These are phyloP conservation scores for Termitomyces sp. DNA, from an alignment of 768 basidiomycete species.

Conservation along the genomic window DNA sequence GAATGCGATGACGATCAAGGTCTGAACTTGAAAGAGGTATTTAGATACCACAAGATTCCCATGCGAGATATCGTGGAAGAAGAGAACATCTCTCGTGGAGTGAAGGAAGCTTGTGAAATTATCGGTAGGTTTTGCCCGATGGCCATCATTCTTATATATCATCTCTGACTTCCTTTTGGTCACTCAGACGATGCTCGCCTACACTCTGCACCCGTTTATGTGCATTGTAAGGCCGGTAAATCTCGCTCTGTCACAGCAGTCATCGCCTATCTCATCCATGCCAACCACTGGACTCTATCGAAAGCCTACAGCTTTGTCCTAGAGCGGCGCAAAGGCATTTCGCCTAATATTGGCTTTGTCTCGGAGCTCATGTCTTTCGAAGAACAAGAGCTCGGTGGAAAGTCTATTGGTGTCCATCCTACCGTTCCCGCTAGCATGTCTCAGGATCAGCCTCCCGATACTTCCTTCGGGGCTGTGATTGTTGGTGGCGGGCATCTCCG, in stretches of 20 bases:
- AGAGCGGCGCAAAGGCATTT: conserved; percentile 90
- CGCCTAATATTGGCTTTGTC: conserved; percentile 96
- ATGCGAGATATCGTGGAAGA: conserved; percentile 97
- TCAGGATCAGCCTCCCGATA: conserved; percentile 19
- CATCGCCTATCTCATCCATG: conserved; percentile 95
- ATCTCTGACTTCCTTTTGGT: background rate
- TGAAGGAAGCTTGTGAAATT: conserved; percentile 80
- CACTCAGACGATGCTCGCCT: conserved; percentile 81
- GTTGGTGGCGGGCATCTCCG: conserved; percentile 32
- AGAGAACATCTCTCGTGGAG: conserved; percentile 74
- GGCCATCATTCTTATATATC: background rate
- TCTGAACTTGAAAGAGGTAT: conserved; percentile 55
- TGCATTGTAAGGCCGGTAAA: conserved; percentile 96
- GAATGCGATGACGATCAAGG: conserved; percentile 88
- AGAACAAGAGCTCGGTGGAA: conserved; percentile 79
- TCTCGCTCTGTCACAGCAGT: conserved; percentile 95
- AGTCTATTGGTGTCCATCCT: conserved; percentile 62
- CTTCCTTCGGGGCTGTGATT: conserved; percentile 37
- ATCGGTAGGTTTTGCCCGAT: conserved; percentile 54
- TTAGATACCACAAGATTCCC: conserved; percentile 81
- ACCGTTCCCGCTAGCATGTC: conserved; percentile 19
- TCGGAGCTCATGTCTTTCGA: conserved; percentile 97
- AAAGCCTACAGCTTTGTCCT: conserved; percentile 89
- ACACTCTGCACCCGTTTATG: conserved; percentile 85
- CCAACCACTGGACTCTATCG: conserved; percentile 94